Evolutionary conservation across 2,329 filamentous ascomycete species (phyloP), one percentile per base, ranked within the genome.

Genomic region (Fusarium papillatum): DNA sequence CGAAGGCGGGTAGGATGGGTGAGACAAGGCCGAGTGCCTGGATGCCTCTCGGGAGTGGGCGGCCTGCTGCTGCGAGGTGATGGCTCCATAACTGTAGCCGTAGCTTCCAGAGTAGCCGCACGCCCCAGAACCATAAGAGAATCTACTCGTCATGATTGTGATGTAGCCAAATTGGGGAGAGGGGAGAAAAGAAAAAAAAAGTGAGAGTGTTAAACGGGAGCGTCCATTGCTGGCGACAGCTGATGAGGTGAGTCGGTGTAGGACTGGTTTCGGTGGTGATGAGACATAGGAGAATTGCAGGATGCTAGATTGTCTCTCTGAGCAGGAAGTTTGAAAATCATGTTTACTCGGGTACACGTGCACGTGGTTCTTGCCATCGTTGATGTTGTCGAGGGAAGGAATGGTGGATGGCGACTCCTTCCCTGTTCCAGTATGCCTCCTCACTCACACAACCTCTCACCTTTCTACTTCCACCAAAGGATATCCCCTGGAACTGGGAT

Each of bases 61-160:
- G 38, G 43, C 36, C 43, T 38, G 22, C 17, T 38, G 17, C 39
- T 41, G 39, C 7, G 43, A 24, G 13, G 41, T 46, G 38, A 66
- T 22, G 24, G 29, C 29, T n/a, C 16, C 38, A n/a, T 66, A 66
- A 17, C 64, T 66, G 64, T 66, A 66, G 50, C 64, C 64, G 26
- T 43, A 39, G 36, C 48, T 22, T 38, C 61, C 61, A 31, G 17
- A 62, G 60, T 55, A 53, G 26, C 29, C 50, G 11, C 60, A 22
- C n/a, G 22, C 34, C 5, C 62, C 43, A 38, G 62, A 26, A 31
- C 61, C 61, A 31, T 64, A 48, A 24, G 41, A 50, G 41, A 22
- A 63, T 36, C 61, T 63, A 31, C 31, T 64, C n/a, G 41, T 36
- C 41, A 64, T 36, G 17, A 5, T 46, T 46, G 3, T 11, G 16